Percentiles rank a stretch among this genome's conserved stretches.
These are phyloP conservation scores for Fusarium falciforme DNA, from an alignment of 2,329 filamentous ascomycete species.

Conservation along the genomic window DNA sequence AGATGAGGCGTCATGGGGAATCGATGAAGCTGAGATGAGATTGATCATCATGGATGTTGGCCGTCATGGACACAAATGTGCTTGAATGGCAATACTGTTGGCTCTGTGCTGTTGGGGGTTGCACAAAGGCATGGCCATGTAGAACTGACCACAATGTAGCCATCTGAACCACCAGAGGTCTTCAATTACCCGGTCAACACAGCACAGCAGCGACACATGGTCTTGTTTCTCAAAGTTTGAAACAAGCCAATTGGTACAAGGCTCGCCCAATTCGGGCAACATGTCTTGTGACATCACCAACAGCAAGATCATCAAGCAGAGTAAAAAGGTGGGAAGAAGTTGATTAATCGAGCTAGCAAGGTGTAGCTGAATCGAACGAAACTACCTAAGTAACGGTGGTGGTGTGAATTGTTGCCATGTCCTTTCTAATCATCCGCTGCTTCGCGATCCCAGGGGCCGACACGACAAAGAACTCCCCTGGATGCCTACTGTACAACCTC, in stretches of 20 bases:
- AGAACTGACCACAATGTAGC: neutral
- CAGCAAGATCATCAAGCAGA: neutral
- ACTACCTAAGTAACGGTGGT: neutral
- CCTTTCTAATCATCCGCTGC: conserved; percentile 36
- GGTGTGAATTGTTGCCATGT: neutral
- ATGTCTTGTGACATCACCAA: neutral
- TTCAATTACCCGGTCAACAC: neutral
- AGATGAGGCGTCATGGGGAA: neutral
- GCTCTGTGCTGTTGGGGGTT: neutral
- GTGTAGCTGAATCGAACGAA: conserved; percentile 5
- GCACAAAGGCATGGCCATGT: neutral
- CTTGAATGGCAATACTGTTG: neutral
- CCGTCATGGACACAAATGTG: neutral
- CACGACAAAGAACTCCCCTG: neutral
- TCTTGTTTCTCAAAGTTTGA: neutral
- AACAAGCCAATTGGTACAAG: neutral
- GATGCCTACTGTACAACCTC: neutral
- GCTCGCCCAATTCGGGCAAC: neutral
- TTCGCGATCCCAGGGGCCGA: conserved; percentile 20
- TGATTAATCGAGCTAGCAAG: conserved; percentile 7
- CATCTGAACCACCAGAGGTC: neutral
- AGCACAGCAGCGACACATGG: neutral
- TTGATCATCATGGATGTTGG: neutral
- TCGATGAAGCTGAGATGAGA: neutral
- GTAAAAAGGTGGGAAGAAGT: neutral